Evolutionary conservation across 169 alveolate genomes (phyloP).

Genomic region (Theileria sp.): DNA sequence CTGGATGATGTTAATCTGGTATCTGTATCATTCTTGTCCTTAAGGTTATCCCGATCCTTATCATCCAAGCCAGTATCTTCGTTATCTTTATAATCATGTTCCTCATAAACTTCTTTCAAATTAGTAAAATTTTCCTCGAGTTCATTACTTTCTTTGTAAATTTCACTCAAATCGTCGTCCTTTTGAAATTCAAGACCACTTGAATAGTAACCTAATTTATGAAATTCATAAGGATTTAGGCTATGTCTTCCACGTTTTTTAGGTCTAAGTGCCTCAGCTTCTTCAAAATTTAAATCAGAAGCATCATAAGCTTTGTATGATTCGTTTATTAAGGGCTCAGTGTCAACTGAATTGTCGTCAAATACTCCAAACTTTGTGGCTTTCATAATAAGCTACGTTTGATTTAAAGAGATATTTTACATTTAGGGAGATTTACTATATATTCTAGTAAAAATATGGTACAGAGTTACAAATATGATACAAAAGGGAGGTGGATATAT

Average conservation of each 20-base stretch:
- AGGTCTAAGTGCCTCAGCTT: neutral
- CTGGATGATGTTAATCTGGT: constrained; percentile 15
- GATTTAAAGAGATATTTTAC: neutral
- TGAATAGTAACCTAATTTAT: neutral
- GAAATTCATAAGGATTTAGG: neutral
- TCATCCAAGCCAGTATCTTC: neutral
- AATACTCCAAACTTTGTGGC: constrained; percentile 5
- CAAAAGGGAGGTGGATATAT: neutral
- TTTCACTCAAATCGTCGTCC: neutral
- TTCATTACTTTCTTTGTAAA: neutral
- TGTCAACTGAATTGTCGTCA: neutral
- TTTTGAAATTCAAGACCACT: neutral
- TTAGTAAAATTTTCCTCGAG: neutral
- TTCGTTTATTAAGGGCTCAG: neutral
- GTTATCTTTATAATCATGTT: neutral
- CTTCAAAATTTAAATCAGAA: neutral
- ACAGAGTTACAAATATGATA: constrained; percentile 3
- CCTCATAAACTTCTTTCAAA: neutral
- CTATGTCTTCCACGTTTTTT: constrained; percentile 6
- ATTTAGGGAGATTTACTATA: neutral
- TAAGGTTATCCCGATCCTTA: neutral
- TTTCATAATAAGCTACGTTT: neutral
- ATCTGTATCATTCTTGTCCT: constrained; percentile 17
- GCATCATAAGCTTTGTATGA: neutral
- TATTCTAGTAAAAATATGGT: neutral